Base-by-base conservation (phyloP, 225 moss, liverwort and hornwort species). In the Polytrichum formosum region DNA sequence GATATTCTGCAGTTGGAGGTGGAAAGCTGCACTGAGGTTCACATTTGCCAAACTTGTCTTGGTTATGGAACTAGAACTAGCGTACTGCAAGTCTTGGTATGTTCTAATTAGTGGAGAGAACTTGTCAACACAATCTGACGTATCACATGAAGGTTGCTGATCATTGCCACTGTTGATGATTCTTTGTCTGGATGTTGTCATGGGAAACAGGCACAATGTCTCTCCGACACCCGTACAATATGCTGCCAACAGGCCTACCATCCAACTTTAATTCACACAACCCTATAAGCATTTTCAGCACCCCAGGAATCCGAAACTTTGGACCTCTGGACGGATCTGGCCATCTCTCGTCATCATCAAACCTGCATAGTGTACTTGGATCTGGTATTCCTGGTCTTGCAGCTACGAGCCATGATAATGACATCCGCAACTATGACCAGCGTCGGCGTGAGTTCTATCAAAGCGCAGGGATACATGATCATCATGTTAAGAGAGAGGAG, bases 231-330 rank as follows among this genome's bases (percentile, higher is more conserved):
- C 87, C 91, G 70, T 91, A 88, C 72, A 84, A 81, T 79, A 89
- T 96, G 85, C 81, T 96, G 79, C 83, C 91, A 77, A 82, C 82
- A 76, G 96, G 96, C 84, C 93, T 91, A 90, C 93, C 96, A 87
- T 90, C 96, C 90, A 93, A 90, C 88, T 96, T 83, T 1, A 83
- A 91, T 85, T 82, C 93, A 79, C 88, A 87, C 80, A 96, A 90
- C 79, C 93, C 93, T 72, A 75, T 93, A 87, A 87, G 90, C 58
- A 83, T 91, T 65, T 93, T 80, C 77, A 90, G 87, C 75, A 85
- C 91, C 67, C 73, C 87, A 62, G 93, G 87, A 54, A 89, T 93
- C 78, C 88, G 96, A 56, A 91, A 84, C 79, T 96, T 89, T 74
- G 82, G 78, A 78, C 83, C 91, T 65, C 72, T 93, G 81, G 93